Evolutionary conservation across 2,329 filamentous ascomycete genomes (phyloP).

Genomic region (Calonectria pseudoreteaudii): DNA sequence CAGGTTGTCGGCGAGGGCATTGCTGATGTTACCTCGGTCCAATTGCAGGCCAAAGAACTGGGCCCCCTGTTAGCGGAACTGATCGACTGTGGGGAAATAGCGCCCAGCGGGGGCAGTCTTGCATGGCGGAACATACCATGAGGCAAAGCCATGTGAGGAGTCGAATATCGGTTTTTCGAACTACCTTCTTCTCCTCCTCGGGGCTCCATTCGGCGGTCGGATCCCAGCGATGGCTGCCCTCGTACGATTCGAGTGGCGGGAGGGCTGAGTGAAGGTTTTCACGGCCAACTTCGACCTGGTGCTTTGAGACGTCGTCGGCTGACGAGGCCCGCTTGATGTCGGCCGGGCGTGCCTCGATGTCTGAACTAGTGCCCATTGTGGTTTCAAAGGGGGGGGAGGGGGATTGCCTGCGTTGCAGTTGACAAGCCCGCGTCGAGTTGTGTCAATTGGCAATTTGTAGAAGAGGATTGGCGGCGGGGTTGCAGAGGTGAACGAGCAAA

Average conservation of each 20-base stretch:
- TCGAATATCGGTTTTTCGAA: slow-evolving; percentile 63
- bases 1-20: slow-evolving; percentile 72
- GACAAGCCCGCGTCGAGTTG: neutral
- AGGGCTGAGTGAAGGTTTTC: slow-evolving; percentile 49
- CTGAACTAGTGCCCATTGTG: slow-evolving; percentile 38
- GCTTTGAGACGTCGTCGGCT: slow-evolving; percentile 42
- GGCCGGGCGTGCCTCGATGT: slow-evolving; percentile 45
- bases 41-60: slow-evolving; percentile 73
- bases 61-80: slow-evolving; percentile 29
- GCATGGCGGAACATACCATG: slow-evolving; percentile 47
- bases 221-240: slow-evolving; percentile 57
- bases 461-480: neutral
- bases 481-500: slow-evolving; percentile 11
- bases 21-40: slow-evolving; percentile 72
- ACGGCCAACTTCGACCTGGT: slow-evolving; percentile 50
- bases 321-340: slow-evolving; percentile 38
- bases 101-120: neutral
- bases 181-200: slow-evolving; percentile 66
- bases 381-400: neutral
- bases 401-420: neutral
- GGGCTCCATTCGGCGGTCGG: slow-evolving; percentile 61
- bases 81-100: slow-evolving; percentile 18
- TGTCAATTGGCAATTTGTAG: neutral
- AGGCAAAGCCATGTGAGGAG: slow-evolving; percentile 57
- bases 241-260: slow-evolving; percentile 49